Percentiles rank a stretch among this genome's conserved stretches.
Evolutionary conservation across 1,284 basidiomycete species (phyloP).

Genomic region (Apiotrichum laibachii): DNA sequence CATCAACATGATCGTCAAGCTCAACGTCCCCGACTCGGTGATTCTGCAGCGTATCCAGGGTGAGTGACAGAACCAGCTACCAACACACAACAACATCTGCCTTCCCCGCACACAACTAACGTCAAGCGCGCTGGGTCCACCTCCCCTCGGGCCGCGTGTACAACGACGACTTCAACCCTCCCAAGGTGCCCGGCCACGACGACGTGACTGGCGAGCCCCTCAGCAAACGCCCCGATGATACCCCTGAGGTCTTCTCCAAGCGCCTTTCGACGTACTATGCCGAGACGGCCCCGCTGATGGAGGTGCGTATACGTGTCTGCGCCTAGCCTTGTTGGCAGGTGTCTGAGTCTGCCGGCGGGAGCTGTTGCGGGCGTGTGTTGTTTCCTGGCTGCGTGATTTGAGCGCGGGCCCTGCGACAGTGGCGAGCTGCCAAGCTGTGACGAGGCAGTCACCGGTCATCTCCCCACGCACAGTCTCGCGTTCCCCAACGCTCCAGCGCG

Average conservation of each 20-base stretch:
- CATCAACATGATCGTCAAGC: slow-evolving; percentile 81
- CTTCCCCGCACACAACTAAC: not conserved
- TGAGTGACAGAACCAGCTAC: slow-evolving; percentile 29
- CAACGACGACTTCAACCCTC: slow-evolving; percentile 86
- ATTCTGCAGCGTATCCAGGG: slow-evolving; percentile 83
- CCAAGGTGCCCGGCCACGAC: slow-evolving; percentile 79
- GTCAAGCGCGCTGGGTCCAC: slow-evolving; percentile 84
- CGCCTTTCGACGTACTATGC: slow-evolving; percentile 78
- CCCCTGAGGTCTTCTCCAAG: slow-evolving; percentile 78
- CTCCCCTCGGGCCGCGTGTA: slow-evolving; percentile 90
- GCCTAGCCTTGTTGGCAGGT: too few relatives aligned
- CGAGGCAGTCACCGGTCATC: too few relatives aligned
- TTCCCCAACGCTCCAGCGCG: not conserved
- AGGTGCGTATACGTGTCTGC: slow-evolving; percentile 28
- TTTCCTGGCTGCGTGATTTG: too few relatives aligned
- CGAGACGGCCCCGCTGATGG: slow-evolving; percentile 80
- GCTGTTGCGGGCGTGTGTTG: too few relatives aligned
- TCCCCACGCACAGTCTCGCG: not conserved
- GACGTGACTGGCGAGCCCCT: slow-evolving; percentile 90
- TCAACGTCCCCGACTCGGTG: slow-evolving; percentile 85
- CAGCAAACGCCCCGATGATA: slow-evolving; percentile 85
- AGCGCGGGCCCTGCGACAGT: too few relatives aligned
- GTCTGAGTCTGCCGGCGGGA: too few relatives aligned
- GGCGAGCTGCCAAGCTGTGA: too few relatives aligned
- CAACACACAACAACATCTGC: too few relatives aligned